Percentiles rank a stretch among this genome's conserved stretches.
Evolutionary conservation across 306 rosid species (phyloP).

Genomic region (Fragaria iinumae): DNA sequence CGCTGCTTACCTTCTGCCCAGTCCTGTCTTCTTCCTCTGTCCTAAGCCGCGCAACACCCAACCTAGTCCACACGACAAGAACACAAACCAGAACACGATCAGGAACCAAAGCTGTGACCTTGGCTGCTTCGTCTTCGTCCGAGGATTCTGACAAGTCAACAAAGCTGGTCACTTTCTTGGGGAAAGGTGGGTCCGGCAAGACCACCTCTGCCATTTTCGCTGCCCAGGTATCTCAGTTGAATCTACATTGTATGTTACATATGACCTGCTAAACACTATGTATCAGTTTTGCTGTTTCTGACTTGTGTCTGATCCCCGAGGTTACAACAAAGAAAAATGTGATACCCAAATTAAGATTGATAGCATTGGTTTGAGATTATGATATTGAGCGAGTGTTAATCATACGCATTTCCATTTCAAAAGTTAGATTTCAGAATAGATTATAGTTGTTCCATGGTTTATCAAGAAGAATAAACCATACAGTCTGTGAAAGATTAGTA

Average conservation of each 20-base stretch:
- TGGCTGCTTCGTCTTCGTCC: slow-evolving; percentile 37
- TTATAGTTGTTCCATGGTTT: not conserved
- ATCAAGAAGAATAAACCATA: not conserved
- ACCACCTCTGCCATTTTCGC: slow-evolving; percentile 87
- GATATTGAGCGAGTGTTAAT: not conserved
- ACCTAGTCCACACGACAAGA: not conserved
- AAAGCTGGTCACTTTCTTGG: slow-evolving; percentile 76
- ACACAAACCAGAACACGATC: not conserved
- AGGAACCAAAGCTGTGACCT: slow-evolving; percentile 9
- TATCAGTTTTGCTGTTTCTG: not conserved
- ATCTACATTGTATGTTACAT: slow-evolving; percentile 7
- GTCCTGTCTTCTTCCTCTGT: slow-evolving; percentile 25
- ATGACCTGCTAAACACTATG: not conserved
- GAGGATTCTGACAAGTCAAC: slow-evolving; percentile 34
- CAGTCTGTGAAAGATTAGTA: not conserved
- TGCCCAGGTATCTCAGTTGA: slow-evolving; percentile 55
- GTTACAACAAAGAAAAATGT: not conserved
- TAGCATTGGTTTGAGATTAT: slow-evolving; percentile 6
- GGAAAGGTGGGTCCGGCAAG: slow-evolving; percentile 96
- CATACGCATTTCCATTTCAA: not conserved
- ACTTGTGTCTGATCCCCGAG: slow-evolving; percentile 12
- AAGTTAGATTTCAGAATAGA: not conserved
- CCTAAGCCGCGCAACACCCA: slow-evolving; percentile 13
- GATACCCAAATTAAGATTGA: not conserved
- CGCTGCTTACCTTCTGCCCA: slow-evolving; percentile 33